Percentiles rank a stretch among this genome's conserved stretches.
These are phyloP conservation scores for Lecanoromycetidae sp. DNA, from an alignment of 2,329 filamentous ascomycete species.

Conservation along the genomic window DNA sequence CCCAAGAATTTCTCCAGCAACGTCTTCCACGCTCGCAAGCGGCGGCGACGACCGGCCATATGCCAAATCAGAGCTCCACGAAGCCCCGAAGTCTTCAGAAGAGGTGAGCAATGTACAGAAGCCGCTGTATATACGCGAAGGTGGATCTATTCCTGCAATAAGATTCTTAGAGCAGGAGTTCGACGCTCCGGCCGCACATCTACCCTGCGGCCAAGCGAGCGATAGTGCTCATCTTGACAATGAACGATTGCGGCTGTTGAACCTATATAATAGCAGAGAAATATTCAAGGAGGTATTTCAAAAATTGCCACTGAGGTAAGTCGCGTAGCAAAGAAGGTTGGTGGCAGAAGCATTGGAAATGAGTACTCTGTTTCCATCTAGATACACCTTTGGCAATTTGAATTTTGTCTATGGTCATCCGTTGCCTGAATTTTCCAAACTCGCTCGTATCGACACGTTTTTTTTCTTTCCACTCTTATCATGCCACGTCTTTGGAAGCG, in stretches of 20 bases:
- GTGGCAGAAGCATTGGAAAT: no score
- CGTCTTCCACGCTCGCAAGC: slow-evolving; percentile 40
- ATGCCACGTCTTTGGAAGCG: no score
- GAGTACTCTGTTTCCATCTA: no score
- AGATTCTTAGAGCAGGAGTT: slow-evolving; percentile 93
- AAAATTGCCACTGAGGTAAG: slow-evolving; percentile 35
- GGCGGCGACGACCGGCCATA: slow-evolving; percentile 28
- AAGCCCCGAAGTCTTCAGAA: not conserved
- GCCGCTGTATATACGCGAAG: slow-evolving; percentile 88
- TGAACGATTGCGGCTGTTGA: slow-evolving; percentile 76
- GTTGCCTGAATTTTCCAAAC: no score
- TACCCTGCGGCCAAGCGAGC: slow-evolving; percentile 89
- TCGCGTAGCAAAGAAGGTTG: no score
- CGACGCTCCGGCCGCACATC: slow-evolving; percentile 73
- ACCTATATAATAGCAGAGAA: slow-evolving; percentile 80
- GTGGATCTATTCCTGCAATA: slow-evolving; percentile 88
- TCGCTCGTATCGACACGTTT: no score
- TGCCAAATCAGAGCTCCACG: slow-evolving; percentile 11
- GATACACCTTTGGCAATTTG: no score
- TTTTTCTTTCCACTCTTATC: no score
- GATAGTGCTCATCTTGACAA: slow-evolving; percentile 92
- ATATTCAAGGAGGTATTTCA: slow-evolving; percentile 82
- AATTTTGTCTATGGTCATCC: no score
- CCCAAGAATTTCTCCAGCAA: slow-evolving; percentile 34
- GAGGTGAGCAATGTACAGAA: slow-evolving; percentile 31